phyloP scores from a whole-genome alignment of 305 asterid genomes.

The Fraxinus angustifolia region DNA sequence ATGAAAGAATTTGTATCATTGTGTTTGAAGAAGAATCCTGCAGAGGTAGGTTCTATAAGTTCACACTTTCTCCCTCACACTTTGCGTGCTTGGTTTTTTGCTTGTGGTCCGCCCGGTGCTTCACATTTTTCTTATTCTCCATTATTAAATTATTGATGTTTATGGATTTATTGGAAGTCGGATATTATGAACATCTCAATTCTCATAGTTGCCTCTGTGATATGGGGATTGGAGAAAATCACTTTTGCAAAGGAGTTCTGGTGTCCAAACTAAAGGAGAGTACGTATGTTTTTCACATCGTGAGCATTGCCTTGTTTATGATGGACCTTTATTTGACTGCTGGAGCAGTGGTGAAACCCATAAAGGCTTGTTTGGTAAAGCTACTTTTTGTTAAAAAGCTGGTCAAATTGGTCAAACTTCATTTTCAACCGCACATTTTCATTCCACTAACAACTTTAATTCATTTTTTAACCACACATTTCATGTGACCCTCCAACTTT shows the following conservation, averaged over 20 bases:
- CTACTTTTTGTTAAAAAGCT: background rate
- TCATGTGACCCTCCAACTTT: background rate
- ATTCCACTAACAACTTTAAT: background rate
- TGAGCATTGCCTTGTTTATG: background rate
- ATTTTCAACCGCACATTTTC: background rate
- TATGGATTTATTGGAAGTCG: background rate
- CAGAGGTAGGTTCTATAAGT: conserved; percentile 60
- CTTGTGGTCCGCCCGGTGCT: background rate
- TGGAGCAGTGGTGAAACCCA: background rate
- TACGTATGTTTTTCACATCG: background rate
- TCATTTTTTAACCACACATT: background rate
- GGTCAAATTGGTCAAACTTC: background rate
- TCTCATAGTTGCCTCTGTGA: background rate
- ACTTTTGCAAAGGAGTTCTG: background rate
- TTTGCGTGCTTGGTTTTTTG: background rate
- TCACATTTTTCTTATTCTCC: background rate
- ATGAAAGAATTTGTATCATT: conserved; percentile 78
- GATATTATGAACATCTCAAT: background rate
- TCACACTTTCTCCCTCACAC: conserved; percentile 15
- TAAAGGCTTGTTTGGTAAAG: background rate
- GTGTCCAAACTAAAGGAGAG: background rate
- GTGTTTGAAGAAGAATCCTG: conserved; percentile 86
- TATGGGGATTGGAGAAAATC: background rate
- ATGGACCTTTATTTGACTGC: background rate
- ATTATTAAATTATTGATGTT: background rate